Evolutionary conservation across 2,329 filamentous ascomycete genomes (phyloP), one percentile per base, ranked within the genome.

Genomic region (Penicillium freii): DNA sequence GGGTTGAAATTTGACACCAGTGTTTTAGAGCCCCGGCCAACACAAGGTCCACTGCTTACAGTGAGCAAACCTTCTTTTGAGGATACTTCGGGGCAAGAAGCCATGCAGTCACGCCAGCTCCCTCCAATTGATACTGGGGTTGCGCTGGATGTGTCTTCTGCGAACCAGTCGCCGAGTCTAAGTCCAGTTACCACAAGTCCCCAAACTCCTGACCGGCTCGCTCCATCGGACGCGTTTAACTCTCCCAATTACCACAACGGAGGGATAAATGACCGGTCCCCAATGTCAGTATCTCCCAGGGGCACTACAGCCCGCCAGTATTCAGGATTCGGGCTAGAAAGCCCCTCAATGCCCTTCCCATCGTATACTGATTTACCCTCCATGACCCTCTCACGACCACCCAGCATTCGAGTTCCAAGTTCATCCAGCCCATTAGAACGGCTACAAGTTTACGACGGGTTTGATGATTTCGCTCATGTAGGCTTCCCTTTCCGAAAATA

Each of bases 271-370:
- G 60, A 61, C 19, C 63, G 61, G 53, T 72, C 71, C 1, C 63
- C 70, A 7, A 57, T 63, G 39, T 56, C 63, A 25, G 61, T 75
- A 29, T 75, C 74, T 19, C 70, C 72, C n/a, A 51, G 66, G 34
- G 65, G 66, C 23, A 67, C 62, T 2, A 52, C 59, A 39, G 59
- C 55, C 29, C 49, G 62, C 45, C 48, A 51, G 36, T 49, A 53
- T 7, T 57, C 57, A 19, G 58, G 57, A 9, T 38, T 58, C 51
- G 44, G 34, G n/a, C 42, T 57, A 33, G 62, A 70, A 45, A 69
- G 77, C 66, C 77, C 81, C 4, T 73, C 80, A 5, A 83, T 84
- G 4, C 87, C 89, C 0, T 93, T 94, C 60, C 90, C 90, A 1
- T 73, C 79, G 5, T 90, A 86, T 62, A 80, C 82, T 2, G 89